phyloP scores from a whole-genome alignment of 441 rosid species.

The Theobroma grandiflorum region DNA sequence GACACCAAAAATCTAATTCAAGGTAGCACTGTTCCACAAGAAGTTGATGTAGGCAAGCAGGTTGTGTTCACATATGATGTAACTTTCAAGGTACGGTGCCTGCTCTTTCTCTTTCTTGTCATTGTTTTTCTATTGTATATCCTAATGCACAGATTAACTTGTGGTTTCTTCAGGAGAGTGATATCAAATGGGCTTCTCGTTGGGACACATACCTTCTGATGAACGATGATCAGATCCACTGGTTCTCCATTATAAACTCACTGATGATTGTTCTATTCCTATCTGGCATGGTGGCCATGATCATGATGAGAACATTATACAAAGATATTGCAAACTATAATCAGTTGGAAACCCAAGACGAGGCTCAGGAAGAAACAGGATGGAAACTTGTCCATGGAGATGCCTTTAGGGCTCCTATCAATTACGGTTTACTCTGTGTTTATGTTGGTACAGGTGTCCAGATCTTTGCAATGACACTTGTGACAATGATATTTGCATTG shows the following conservation, averaged over 20 bases:
- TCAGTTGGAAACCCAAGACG: slow-evolving; percentile 95
- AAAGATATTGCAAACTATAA: slow-evolving; percentile 92
- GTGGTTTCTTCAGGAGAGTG: slow-evolving; percentile 67
- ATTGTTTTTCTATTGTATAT: slow-evolving; percentile 1
- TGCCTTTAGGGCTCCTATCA: slow-evolving; percentile 85
- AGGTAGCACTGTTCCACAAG: slow-evolving; percentile 86
- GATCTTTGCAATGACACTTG: slow-evolving; percentile 89
- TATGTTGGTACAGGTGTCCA: slow-evolving; percentile 96
- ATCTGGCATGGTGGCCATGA: slow-evolving; percentile 99
- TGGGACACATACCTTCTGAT: slow-evolving; percentile 97
- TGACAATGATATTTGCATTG: slow-evolving; percentile 96
- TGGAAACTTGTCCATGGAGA: slow-evolving; percentile 99
- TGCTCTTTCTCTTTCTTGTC: slow-evolving; percentile 20
- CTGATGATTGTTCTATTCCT: slow-evolving; percentile 95
- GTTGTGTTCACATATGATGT: slow-evolving; percentile 93
- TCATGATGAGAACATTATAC: slow-evolving; percentile 95
- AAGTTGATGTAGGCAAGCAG: slow-evolving; percentile 75
- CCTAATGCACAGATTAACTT: slow-evolving; percentile 14
- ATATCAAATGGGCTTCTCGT: slow-evolving; percentile 98
- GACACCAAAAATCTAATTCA: slow-evolving; percentile 82
- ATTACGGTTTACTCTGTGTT: slow-evolving; percentile 82
- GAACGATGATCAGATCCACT: slow-evolving; percentile 98
- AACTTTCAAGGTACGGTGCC: slow-evolving; percentile 65
- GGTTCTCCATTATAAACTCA: slow-evolving; percentile 97
- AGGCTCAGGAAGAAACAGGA: slow-evolving; percentile 97